Percentiles rank a stretch among this genome's conserved stretches.
These are phyloP conservation scores for Cudoniella acicularis DNA, from an alignment of 495 filamentous ascomycete species.

Conservation along the genomic window DNA sequence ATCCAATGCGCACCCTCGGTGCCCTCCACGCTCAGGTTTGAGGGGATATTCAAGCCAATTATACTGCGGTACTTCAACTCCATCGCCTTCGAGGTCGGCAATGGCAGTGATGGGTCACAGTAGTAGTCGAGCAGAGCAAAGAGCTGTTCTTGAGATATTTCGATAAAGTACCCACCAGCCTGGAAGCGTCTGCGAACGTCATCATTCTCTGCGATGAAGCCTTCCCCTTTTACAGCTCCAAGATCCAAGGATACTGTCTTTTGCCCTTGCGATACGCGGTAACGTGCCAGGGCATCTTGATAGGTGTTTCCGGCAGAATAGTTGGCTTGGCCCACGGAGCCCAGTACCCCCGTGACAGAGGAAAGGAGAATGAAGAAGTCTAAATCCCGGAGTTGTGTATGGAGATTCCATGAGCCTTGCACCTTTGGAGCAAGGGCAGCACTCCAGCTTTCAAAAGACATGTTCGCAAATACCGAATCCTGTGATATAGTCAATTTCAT, in stretches of 20 bases:
- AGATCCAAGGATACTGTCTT: conserved; percentile 49
- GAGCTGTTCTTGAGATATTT: no score
- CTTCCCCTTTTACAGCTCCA: no score
- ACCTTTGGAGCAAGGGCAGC: conserved; percentile 35
- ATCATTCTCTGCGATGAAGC: no score
- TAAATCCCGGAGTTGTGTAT: conserved; percentile 34
- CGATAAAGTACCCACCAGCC: no score
- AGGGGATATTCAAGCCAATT: no score
- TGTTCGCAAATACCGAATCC: conserved; percentile 7
- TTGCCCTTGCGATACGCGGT: conserved; percentile 40
- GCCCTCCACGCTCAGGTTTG: no score
- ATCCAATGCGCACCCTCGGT: no score
- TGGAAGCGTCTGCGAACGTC: no score
- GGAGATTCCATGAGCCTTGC: conserved; percentile 37
- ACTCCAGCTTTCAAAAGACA: conserved; percentile 32
- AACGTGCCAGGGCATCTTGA: conserved; percentile 48
- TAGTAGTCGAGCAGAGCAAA: no score
- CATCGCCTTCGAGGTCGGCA: no score
- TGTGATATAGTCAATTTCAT: not conserved
- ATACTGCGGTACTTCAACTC: no score
- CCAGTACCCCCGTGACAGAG: conserved; percentile 55
- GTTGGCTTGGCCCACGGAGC: conserved; percentile 55
- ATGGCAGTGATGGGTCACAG: no score
- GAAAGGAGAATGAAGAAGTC: conserved; percentile 38
- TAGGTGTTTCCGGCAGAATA: conserved; percentile 63